Conservation (phyloP, 805 yeast species). For the Kuraishia cidri region DNA sequence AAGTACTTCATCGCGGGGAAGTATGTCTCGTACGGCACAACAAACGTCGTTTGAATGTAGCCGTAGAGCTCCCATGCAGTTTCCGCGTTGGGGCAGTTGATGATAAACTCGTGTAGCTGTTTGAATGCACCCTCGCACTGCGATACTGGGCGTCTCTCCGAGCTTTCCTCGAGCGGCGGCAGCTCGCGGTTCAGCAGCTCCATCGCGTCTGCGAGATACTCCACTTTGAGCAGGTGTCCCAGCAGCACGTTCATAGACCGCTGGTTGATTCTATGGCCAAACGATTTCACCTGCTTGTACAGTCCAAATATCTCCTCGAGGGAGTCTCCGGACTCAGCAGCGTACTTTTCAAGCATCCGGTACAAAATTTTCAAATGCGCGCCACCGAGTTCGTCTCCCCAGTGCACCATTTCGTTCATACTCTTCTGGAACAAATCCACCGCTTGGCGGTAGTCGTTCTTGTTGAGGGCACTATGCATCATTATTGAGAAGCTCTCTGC, state of each 20-base stretch:
- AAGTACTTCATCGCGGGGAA: conserved; percentile 51
- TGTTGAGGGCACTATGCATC: conserved; percentile 20
- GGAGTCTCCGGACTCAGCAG: conserved; percentile 6
- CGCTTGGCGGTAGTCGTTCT: conserved; percentile 23
- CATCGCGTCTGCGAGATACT: conserved; percentile 28
- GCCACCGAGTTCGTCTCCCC: conserved; percentile 27
- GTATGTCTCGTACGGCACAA: conserved; percentile 50
- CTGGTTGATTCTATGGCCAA: conserved; percentile 22
- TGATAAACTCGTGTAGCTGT: conserved; percentile 34
- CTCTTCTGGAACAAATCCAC: conserved; percentile 23
- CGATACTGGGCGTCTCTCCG: conserved; percentile 1
- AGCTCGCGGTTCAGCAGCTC: conserved; percentile 33
- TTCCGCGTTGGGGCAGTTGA: conserved; percentile 22
- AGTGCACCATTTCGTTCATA: conserved; percentile 27
- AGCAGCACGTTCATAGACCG: conserved; percentile 28
- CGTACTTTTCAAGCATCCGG: conserved; percentile 12
- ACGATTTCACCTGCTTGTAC: conserved; percentile 8
- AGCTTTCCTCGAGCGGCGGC: conserved; percentile 8
- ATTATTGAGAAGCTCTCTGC: conserved; percentile 24
- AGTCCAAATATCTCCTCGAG: conserved; percentile 3
- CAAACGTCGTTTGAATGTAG: conserved; percentile 43
- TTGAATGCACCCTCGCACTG: conserved; percentile 26
- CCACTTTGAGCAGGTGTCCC: conserved; percentile 21
- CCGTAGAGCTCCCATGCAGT: conserved; percentile 56
- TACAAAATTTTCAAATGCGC: conserved; percentile 16